Base-by-base conservation (phyloP, 2,329 filamentous ascomycete species). In the Botryotinia calthae region DNA sequence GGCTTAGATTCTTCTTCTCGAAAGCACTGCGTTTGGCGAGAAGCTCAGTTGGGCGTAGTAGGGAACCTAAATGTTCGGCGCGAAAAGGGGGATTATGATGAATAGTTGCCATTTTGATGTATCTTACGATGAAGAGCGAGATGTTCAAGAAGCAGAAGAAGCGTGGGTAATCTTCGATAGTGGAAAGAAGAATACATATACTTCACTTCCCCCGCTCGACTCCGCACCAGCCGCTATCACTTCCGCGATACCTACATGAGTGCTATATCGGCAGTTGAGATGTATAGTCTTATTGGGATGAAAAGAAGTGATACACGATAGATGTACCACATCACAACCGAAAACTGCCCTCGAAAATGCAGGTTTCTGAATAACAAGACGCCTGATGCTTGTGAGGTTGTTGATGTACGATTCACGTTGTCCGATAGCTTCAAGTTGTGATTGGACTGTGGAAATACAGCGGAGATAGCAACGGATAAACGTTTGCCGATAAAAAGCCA, bases 31-130 rank as follows among this genome's bases (percentile, higher is more conserved):
- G 87, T 73, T 85, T 86, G 63, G 87, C 82, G 58, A 90, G 84
- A 56, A 91, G 84, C 72, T 86, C 83, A 71, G 87, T 81, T 4
- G 89, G 88, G 64, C 89, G 87, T 46, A 90, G 85, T 54, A 91
- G 82, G n/a, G 88, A 90, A 70, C 89, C 89, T 68, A 90, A 82
- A 78, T 91, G 89, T 82, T 91, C 89, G 70, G 89, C 89, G 76
- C 89, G 84, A 83, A 90, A 91, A 63, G 89, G 89, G 56, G 77
- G 77, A 31, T 73, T 77, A 31, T 72, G 75, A 65, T 78, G 76
- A 28, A 73, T 31, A 22, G 56, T 68, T 34, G 72, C 42, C 75
- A 75, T 76, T 59, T 71, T 72, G 62, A 37, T 56, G n/a, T 67
- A 42, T 18, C 28, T 42, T 22, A 37, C 1, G 31, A 6, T 31